phyloP scores from a whole-genome alignment of 768 basidiomycete species.

The Termitomyces sp. region DNA sequence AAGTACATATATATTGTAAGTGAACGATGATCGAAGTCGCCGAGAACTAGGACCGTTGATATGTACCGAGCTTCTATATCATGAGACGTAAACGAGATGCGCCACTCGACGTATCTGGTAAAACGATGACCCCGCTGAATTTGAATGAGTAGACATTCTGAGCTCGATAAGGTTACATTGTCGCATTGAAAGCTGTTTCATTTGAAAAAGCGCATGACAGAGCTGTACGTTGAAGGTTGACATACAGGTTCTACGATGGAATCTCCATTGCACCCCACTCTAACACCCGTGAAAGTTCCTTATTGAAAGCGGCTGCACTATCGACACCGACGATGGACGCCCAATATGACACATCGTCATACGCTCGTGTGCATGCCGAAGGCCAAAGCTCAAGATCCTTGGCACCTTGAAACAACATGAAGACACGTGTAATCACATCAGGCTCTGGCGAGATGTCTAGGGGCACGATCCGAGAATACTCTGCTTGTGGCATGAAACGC shows the following conservation, averaged over 20 bases:
- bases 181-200: neutral
- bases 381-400: constrained; percentile 21
- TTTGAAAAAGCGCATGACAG: neutral
- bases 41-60: neutral
- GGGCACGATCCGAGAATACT: constrained; percentile 34
- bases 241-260: constrained; percentile 2
- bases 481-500: constrained; percentile 37
- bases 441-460: constrained; percentile 33
- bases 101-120: neutral
- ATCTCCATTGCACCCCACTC: constrained; percentile 48
- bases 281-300: constrained; percentile 29
- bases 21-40: neutral
- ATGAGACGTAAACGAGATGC: neutral
- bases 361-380: constrained; percentile 12
- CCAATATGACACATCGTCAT: constrained; percentile 23
- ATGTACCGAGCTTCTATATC: neutral
- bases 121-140: neutral
- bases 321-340: constrained; percentile 28
- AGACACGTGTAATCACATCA: constrained; percentile 37
- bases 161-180: neutral
- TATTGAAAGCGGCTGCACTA: constrained; percentile 17
- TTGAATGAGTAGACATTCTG: neutral
- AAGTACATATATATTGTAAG: neutral
- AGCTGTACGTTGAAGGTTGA: neutral
- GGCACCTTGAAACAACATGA: constrained; percentile 42